A percentile compares a stretch with the other conserved stretches of the same genome.
phyloP scores from a whole-genome alignment of 345 rosid species.

The Pugionium dolabratum region DNA sequence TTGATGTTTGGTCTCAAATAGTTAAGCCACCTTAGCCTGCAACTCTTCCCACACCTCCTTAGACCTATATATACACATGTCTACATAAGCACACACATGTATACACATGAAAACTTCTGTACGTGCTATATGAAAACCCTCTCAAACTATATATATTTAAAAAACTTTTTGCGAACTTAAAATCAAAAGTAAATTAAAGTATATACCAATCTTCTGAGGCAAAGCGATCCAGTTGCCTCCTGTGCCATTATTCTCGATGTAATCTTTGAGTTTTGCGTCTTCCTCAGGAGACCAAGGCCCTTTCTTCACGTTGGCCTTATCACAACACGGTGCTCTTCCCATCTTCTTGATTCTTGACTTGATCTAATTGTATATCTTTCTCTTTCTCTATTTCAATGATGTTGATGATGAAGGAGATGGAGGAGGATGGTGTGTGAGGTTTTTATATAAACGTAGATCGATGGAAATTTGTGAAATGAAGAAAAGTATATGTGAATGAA shows the following conservation, averaged over 20 bases:
- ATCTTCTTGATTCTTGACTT: conserved; percentile 39
- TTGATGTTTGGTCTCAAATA: conserved; percentile 73
- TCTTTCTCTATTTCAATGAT: conserved; percentile 23
- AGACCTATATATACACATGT: conserved; percentile 46
- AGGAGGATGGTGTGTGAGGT: conserved; percentile 29
- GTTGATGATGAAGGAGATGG: conserved; percentile 28
- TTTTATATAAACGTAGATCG: conserved; percentile 30
- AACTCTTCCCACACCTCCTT: conserved; percentile 76
- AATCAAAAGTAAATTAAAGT: conserved; percentile 11
- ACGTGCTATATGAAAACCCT: not conserved
- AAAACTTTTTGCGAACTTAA: not conserved
- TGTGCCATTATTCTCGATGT: conserved; percentile 68
- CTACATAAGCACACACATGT: not conserved
- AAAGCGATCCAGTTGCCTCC: conserved; percentile 90
- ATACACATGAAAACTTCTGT: not conserved
- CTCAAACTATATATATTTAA: conserved; percentile 1
- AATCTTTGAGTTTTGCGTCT: conserved; percentile 75
- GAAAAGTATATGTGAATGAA: conserved; percentile 40
- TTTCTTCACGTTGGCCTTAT: conserved; percentile 83
- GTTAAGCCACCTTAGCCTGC: conserved; percentile 83
- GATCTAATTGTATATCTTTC: conserved; percentile 17
- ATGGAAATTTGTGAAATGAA: conserved; percentile 27
- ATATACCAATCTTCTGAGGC: conserved; percentile 71
- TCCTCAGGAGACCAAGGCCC: conserved; percentile 96
- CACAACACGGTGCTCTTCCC: conserved; percentile 97